Evolutionary conservation across 352 stramenopile genomes (phyloP), one percentile per base, ranked within the genome.

Genomic region (Globisporangium nagaii): DNA sequence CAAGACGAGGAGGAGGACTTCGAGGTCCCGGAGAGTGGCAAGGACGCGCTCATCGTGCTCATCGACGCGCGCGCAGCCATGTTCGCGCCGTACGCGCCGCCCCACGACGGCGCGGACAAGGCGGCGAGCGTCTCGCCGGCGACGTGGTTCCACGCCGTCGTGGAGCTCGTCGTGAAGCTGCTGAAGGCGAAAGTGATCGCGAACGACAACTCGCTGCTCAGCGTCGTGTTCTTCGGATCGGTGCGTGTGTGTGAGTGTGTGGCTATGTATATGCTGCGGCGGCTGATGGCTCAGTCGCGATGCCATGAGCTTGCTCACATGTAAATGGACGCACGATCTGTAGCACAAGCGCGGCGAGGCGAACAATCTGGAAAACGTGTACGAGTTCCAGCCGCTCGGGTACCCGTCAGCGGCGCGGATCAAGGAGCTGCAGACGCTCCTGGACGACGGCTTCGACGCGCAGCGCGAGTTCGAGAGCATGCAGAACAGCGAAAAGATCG

Each of bases 171-270:
- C 15, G 62, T 85, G 24, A 86, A 81, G 52, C 64, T 90, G 5
- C 58, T 86, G 12, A 91, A 93, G 65, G 65, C 74, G 22, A 93
- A 93, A 69, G 68, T 93, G 31, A 65, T 93, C 37, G 84, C 79
- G 8, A 82, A 63, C 52, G 84, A 93, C 65, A 89, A 86, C 49
- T 93, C 84, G 45, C 63, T 90, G 55, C 60, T 91, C 15, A 82
- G 84, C 37, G 63, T 91, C 41, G 66, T 84, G 20, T 85, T 93
- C 55, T 91, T 93, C 43, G 84, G 84, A 27, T 81, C 77, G 70
- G 84, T 91, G 35, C 28, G 64, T 34, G 2, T 8, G 12, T n/a
- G 15, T 50, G 17, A 5, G 31, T 46, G 22, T 19, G 32, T 22
- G 20, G 20, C 8, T 30, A 0, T 32, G 15, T 31, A 34, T 45